Evolutionary conservation across 345 rosid species (phyloP).

Genomic region (Salix koriyanagi): DNA sequence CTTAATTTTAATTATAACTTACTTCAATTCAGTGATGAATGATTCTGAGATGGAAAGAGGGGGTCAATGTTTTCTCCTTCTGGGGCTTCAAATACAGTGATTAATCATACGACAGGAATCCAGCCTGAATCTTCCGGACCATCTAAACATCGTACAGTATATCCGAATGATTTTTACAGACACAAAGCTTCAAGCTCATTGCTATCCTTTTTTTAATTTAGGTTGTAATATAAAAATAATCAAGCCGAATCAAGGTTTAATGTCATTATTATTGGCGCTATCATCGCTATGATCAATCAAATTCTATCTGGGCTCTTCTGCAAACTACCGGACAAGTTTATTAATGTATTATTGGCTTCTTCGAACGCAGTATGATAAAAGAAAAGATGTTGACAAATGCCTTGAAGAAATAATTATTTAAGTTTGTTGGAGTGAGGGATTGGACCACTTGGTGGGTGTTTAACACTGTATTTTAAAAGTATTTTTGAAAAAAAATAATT

Average conservation of each 20-base stretch:
- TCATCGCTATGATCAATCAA: not conserved
- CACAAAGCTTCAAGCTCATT: not conserved
- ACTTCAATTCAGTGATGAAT: too few relatives aligned
- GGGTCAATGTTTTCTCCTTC: too few relatives aligned
- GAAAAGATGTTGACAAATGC: not conserved
- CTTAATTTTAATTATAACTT: too few relatives aligned
- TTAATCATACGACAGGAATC: not conserved
- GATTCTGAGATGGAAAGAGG: too few relatives aligned
- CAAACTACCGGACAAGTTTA: not conserved
- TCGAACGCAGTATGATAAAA: not conserved
- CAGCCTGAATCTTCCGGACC: not conserved
- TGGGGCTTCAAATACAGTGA: too few relatives aligned
- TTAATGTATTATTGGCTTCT: not conserved
- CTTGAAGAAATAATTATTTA: not conserved
- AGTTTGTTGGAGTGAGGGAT: not conserved
- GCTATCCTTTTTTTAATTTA: not conserved
- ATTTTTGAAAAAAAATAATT: too few relatives aligned
- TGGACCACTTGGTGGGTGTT: not conserved
- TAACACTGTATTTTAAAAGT: too few relatives aligned
- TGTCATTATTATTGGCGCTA: not conserved
- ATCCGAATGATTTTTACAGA: not conserved
- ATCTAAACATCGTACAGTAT: not conserved
- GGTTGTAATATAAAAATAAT: not conserved
- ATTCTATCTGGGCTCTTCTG: constrained; percentile 9
- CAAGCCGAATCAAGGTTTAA: not conserved